These are phyloP conservation scores for Penicillium chermesinum DNA, from an alignment of 495 filamentous ascomycete genomes.

Conservation along the genomic window DNA sequence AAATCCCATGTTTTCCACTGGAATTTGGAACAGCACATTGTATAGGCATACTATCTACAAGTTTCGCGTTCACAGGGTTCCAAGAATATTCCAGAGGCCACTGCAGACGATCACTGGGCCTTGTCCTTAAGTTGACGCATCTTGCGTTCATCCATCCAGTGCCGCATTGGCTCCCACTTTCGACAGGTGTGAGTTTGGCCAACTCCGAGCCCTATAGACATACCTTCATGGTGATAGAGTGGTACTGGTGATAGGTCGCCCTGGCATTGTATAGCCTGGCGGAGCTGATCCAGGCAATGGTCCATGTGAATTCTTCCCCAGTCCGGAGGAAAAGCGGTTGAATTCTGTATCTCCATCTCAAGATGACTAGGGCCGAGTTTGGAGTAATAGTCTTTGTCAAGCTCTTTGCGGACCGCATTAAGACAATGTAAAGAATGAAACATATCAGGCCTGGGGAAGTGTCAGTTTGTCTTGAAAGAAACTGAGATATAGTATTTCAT, in stretches of 20 bases:
- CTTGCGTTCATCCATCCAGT: constrained; percentile 1
- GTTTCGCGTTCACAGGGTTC: too few relatives aligned
- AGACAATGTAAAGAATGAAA: constrained; percentile 1
- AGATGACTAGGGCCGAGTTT: not conserved
- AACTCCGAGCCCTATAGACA: not conserved
- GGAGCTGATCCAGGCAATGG: constrained; percentile 1
- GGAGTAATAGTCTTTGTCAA: not conserved
- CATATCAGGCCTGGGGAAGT: not conserved
- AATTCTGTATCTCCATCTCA: not conserved
- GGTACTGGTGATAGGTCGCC: constrained; percentile 1
- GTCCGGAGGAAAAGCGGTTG: not conserved
- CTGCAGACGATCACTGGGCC: too few relatives aligned
- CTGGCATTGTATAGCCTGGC: not conserved
- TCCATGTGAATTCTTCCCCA: not conserved
- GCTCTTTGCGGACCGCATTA: not conserved
- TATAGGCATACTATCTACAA: too few relatives aligned
- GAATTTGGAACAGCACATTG: too few relatives aligned
- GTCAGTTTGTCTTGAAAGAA: not conserved
- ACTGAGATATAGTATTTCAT: too few relatives aligned
- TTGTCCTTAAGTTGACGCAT: not conserved
- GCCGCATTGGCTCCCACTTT: not conserved
- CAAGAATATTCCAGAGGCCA: too few relatives aligned
- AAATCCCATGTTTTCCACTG: too few relatives aligned
- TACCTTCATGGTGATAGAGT: not conserved
- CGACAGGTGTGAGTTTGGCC: constrained; percentile 2